Percentiles rank a stretch among this genome's conserved stretches.
Conservation (phyloP, 2,329 filamentous ascomycete species). For the Sporothrix globosa region DNA sequence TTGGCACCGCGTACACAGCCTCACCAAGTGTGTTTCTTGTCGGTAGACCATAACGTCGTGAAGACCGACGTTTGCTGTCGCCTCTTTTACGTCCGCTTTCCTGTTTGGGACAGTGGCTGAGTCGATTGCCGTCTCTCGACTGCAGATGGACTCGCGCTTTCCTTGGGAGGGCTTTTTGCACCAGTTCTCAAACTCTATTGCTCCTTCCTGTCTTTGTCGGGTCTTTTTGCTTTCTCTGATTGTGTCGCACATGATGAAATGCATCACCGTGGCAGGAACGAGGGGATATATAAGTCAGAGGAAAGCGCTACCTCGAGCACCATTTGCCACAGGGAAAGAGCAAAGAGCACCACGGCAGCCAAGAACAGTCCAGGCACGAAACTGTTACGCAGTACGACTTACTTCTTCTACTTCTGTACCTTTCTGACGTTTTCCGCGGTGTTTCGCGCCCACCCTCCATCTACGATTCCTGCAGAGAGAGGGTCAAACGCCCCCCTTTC, state of each 20-base stretch:
- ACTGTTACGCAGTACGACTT: neutral
- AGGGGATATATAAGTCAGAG: conserved; percentile 10
- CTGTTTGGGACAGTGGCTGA: conserved; percentile 23
- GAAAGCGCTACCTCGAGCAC: neutral
- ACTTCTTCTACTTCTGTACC: neutral
- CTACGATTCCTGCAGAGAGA: too few species aligned
- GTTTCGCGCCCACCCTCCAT: neutral
- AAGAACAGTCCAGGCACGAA: conserved; percentile 6
- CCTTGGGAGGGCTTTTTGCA: neutral
- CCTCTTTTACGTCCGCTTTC: conserved; percentile 25
- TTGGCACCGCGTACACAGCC: conserved; percentile 1
- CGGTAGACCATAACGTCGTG: neutral
- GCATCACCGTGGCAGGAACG: conserved; percentile 5
- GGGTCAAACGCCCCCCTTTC: neutral
- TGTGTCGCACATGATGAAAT: neutral
- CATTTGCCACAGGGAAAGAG: neutral
- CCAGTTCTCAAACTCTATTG: neutral
- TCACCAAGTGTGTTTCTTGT: neutral
- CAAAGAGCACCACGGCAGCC: neutral
- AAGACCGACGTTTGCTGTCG: neutral
- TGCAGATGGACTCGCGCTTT: too few species aligned
- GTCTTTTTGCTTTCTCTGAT: neutral
- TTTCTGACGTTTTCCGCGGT: neutral
- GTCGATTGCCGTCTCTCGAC: neutral
- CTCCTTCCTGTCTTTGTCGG: conserved; percentile 11